Evolutionary conservation across 805 yeast species (phyloP).

Genomic region (Blastobotrys robertii): DNA sequence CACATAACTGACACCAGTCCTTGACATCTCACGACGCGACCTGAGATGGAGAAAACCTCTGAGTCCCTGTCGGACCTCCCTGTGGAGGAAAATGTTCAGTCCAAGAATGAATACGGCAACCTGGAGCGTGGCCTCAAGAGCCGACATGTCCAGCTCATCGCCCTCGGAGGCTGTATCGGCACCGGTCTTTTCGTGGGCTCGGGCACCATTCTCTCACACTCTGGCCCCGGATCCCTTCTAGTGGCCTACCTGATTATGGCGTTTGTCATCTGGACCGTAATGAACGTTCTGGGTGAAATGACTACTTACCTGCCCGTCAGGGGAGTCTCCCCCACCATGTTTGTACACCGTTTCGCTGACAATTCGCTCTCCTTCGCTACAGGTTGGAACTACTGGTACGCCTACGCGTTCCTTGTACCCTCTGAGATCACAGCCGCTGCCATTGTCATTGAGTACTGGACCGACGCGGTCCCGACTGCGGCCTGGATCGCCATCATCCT

Average conservation of each 20-base stretch:
- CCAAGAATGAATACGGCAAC: slow-evolving; percentile 7
- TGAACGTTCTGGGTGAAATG: slow-evolving; percentile 53
- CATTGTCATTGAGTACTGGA: slow-evolving; percentile 38
- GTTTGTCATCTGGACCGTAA: slow-evolving; percentile 52
- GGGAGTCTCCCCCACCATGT: slow-evolving; percentile 54
- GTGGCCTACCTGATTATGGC: slow-evolving; percentile 56
- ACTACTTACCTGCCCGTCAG: slow-evolving; percentile 44
- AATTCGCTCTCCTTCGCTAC: slow-evolving; percentile 50
- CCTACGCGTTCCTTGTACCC: slow-evolving; percentile 39
- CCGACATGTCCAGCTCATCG: slow-evolving; percentile 64
- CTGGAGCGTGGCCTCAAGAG: slow-evolving; percentile 34
- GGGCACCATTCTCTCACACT: slow-evolving; percentile 47
- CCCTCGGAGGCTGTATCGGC: slow-evolving; percentile 70
- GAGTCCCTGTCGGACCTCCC: too few relatives aligned
- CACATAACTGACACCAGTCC: too few relatives aligned
- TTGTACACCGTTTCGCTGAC: slow-evolving; percentile 51
- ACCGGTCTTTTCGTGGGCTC: slow-evolving; percentile 72
- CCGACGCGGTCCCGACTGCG: slow-evolving; percentile 39
- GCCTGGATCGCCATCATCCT: slow-evolving; percentile 44
- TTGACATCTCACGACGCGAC: too few relatives aligned
- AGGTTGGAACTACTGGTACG: slow-evolving; percentile 42
- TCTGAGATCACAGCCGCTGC: slow-evolving; percentile 37
- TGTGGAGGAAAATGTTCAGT: neutral
- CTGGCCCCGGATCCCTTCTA: slow-evolving; percentile 67
- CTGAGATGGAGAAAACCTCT: too few relatives aligned